Evolutionary conservation across 2,329 filamentous ascomycete species (phyloP).

Genomic region (Cordyceps tenuipes): DNA sequence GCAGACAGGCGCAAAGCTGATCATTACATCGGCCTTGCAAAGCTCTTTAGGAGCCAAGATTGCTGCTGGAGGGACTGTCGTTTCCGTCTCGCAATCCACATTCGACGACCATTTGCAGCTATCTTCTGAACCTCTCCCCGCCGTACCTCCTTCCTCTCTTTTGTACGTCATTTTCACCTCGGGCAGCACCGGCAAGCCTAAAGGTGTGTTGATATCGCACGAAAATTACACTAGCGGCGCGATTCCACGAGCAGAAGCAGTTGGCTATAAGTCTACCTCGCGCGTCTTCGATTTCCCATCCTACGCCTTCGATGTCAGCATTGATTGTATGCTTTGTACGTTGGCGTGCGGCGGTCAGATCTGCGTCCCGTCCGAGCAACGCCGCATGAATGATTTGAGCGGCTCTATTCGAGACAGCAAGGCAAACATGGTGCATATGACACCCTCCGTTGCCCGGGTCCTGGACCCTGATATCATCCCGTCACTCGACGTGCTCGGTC

Average conservation of each 20-base stretch:
- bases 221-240: slow-evolving; percentile 38
- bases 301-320: slow-evolving; percentile 48
- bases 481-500: slow-evolving; percentile 36
- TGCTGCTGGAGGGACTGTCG: slow-evolving; percentile 24
- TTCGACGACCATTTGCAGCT: slow-evolving; percentile 17
- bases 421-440: slow-evolving; percentile 43
- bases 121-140: slow-evolving; percentile 20
- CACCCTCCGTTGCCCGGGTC: slow-evolving; percentile 41
- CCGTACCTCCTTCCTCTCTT: slow-evolving; percentile 33
- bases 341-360: slow-evolving; percentile 41
- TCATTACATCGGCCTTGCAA: slow-evolving; percentile 34
- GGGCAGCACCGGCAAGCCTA: slow-evolving; percentile 55
- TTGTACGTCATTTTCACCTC: slow-evolving; percentile 57
- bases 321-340: slow-evolving; percentile 47
- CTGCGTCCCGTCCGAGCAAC: slow-evolving; percentile 46
- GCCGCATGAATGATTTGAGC: slow-evolving; percentile 42
- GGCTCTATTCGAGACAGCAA: slow-evolving; percentile 35
- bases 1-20: slow-evolving; percentile 30
- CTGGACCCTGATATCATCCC: slow-evolving; percentile 38
- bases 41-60: slow-evolving; percentile 30
- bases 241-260: slow-evolving; percentile 31
- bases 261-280: slow-evolving; percentile 34
- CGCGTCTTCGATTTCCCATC: slow-evolving; percentile 41
- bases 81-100: slow-evolving; percentile 26
- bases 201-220: slow-evolving; percentile 49